These are phyloP conservation scores for Fusarium subtropicale DNA, from an alignment of 2,329 filamentous ascomycete species.

Conservation along the genomic window DNA sequence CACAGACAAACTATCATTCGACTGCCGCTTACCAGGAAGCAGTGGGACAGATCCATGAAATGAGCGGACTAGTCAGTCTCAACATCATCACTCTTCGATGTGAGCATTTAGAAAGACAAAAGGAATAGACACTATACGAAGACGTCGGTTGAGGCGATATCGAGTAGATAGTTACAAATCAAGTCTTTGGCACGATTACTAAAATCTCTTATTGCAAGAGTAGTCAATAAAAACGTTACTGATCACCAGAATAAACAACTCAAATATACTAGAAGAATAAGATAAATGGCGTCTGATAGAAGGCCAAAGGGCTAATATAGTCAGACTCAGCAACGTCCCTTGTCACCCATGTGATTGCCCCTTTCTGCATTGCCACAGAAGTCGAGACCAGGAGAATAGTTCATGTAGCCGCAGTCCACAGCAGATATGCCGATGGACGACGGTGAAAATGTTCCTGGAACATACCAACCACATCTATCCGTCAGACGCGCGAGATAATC, in stretches of 20 bases:
- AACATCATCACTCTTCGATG: background rate
- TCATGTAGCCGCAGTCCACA: background rate
- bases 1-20: fast-evolving
- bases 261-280: too few species aligned
- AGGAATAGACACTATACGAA: too few species aligned
- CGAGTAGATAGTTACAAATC: too few species aligned
- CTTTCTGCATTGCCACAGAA: background rate
- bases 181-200: too few species aligned
- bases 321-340: background rate
- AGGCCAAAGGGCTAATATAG: background rate
- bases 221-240: too few species aligned
- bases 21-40: background rate
- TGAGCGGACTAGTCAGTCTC: background rate
- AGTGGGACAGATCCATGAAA: background rate
- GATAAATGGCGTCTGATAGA: too few species aligned
- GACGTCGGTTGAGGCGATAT: too few species aligned
- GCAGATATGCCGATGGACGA: background rate
- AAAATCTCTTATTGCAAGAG: too few species aligned
- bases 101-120: background rate
- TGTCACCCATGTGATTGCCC: background rate
- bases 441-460: background rate
- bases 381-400: background rate
- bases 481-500: background rate
- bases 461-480: background rate
- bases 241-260: too few species aligned